Evolutionary conservation across 2,329 filamentous ascomycete species (phyloP), one percentile per base, ranked within the genome.

Genomic region (Alternaria consortialis): DNA sequence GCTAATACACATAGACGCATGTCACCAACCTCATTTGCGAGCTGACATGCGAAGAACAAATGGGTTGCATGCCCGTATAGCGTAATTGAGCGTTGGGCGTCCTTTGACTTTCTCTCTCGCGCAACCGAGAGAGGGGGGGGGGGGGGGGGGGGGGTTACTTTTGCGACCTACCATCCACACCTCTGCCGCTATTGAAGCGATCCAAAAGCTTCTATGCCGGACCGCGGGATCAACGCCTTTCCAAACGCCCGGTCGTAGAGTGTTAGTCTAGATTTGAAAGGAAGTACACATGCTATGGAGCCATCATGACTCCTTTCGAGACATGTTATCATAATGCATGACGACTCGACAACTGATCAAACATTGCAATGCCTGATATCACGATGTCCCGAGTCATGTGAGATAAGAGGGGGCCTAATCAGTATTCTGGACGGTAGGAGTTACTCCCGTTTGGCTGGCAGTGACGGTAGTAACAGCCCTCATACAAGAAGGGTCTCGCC

Each of bases 371-470:
- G 23, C 13, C 20, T 25, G 17, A 36, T 23, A 34, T 36, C 32
- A 37, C 46, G 32, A 50, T 36, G 23, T 23, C 13, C 27, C 13
- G 46, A 50, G 32, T 50, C 46, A 25, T 25, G 32, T 27, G 11
- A n/a, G 37, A 50, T 37, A 37, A 20, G 32, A 25, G 46, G 46
- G 32, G 32, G 32, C 32, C 31, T 50, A 20, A 27, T 37, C 17
- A 12, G 40, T 43, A 43, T 7, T 12, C 15, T 43, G 25, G 20
- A 20, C 40, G 40, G 32, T 37, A 50, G 46, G 46, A 50, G 32
- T 50, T 25, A n/a, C 32, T 50, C 46, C 46, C 31, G 46, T 50
- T 32, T 50, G 46, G 46, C 46, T 36, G 12, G 32, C 32, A 50
- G 23, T 36, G 32, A 50, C 46, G 32, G 44, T 34, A 34, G 31